Conservation (phyloP, 2,329 filamentous ascomycete species). For the Penicillium digitatum region DNA sequence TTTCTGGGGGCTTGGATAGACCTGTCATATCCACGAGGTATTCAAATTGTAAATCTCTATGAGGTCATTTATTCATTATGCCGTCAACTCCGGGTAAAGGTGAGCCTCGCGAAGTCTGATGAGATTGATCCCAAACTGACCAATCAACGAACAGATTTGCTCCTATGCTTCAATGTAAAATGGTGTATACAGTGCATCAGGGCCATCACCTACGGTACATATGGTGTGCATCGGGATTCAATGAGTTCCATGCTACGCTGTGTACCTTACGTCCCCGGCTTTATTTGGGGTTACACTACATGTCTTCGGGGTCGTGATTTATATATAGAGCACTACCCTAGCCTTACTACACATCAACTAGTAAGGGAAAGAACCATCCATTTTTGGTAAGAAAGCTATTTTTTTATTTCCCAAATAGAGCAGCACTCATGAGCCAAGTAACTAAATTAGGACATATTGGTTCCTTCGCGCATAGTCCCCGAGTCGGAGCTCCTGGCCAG, state of each 20-base stretch:
- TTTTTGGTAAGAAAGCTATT: too few relatives aligned
- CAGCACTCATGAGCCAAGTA: neutral
- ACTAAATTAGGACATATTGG: too few relatives aligned
- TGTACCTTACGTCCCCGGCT: too few relatives aligned
- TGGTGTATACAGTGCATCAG: neutral
- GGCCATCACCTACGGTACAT: neutral
- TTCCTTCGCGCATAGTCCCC: neutral
- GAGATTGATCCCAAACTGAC: slow-evolving; percentile 11
- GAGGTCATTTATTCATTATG: too few relatives aligned
- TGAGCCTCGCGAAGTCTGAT: neutral
- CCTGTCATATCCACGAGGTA: neutral
- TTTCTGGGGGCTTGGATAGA: slow-evolving; percentile 8
- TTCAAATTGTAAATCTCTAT: neutral
- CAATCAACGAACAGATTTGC: slow-evolving; percentile 3
- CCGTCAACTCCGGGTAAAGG: neutral
- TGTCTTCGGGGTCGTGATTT: neutral
- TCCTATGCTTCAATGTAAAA: neutral
- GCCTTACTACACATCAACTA: neutral
- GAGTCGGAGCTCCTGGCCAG: neutral
- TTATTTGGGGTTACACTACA: too few relatives aligned
- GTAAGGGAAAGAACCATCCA: neutral
- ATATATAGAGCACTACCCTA: neutral
- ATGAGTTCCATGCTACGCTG: too few relatives aligned
- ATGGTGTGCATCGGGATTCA: neutral
- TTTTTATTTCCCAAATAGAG: neutral